Evolutionary conservation across 2,329 filamentous ascomycete species (phyloP).

Genomic region (Botrytis elliptica): DNA sequence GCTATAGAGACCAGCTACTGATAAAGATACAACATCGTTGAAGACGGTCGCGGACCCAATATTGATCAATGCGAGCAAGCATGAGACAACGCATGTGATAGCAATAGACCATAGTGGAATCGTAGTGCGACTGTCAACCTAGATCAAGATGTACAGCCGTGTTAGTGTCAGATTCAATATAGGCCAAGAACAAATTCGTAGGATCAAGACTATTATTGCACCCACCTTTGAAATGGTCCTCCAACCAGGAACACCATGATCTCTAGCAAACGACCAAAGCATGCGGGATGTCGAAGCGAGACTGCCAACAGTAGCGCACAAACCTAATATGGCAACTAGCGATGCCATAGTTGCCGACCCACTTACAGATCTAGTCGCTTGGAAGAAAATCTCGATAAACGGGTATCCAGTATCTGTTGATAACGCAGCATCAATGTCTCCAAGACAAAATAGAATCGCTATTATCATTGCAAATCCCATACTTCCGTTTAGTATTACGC

Average conservation of each 20-base stretch:
- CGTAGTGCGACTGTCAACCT: constrained; percentile 6
- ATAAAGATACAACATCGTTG: constrained; percentile 50
- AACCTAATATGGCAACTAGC: constrained; percentile 43
- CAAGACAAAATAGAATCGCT: constrained; percentile 41
- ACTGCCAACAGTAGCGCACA: constrained; percentile 42
- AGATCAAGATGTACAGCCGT: neutral
- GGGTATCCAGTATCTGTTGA: constrained; percentile 43
- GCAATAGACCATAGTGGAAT: constrained; percentile 19
- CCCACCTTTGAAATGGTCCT: constrained; percentile 40
- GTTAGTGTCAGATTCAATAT: neutral
- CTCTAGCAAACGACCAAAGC: constrained; percentile 47
- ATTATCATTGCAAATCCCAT: constrained; percentile 45
- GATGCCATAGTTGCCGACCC: constrained; percentile 49
- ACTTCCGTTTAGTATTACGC: constrained; percentile 47
- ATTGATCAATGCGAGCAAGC: constrained; percentile 42
- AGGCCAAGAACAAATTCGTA: neutral
- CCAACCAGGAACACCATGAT: constrained; percentile 45
- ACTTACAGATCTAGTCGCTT: constrained; percentile 45
- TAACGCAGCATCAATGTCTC: constrained; percentile 41
- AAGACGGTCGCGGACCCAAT: constrained; percentile 50
- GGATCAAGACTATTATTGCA: neutral
- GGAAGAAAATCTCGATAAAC: constrained; percentile 52
- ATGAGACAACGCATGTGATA: constrained; percentile 2
- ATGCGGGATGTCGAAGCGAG: constrained; percentile 41
- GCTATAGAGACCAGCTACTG: constrained; percentile 19